These are phyloP conservation scores for Cryptococcus sp. DNA, from an alignment of 1,284 basidiomycete genomes.

Conservation along the genomic window DNA sequence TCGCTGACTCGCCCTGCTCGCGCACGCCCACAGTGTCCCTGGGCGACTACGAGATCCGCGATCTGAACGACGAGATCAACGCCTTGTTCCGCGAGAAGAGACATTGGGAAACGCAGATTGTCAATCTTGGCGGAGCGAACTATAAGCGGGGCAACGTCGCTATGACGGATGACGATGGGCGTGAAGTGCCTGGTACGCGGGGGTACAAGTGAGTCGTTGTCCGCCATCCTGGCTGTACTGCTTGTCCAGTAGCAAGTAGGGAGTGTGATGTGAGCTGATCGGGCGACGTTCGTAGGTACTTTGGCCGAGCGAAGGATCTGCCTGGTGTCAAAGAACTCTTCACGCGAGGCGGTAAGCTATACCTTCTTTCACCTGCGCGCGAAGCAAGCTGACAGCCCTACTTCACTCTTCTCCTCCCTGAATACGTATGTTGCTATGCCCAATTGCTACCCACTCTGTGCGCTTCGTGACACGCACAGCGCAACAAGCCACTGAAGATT, in stretches of 20 bases:
- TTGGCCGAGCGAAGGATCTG: constrained; percentile 93
- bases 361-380: not conserved
- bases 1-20: not conserved
- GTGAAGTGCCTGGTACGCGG: constrained; percentile 93
- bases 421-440: not conserved
- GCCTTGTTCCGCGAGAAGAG: constrained; percentile 90
- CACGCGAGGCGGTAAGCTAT: constrained; percentile 67
- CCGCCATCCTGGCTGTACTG: not conserved
- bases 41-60: constrained; percentile 94
- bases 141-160: constrained; percentile 81
- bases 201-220: constrained; percentile 84
- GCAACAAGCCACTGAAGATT: constrained; percentile 81
- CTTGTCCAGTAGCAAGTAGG: not conserved
- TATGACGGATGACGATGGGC: constrained; percentile 90
- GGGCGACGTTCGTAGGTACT: constrained; percentile 67
- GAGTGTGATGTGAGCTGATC: not conserved
- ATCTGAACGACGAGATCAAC: constrained; percentile 98
- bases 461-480: constrained; percentile 20
- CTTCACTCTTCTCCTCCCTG: not conserved
- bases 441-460: not conserved
- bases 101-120: constrained; percentile 97
- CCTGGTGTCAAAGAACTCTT: constrained; percentile 96
- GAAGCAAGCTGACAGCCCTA: not conserved
- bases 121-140: constrained; percentile 92
- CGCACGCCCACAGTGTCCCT: constrained; percentile 52